These are phyloP conservation scores for Diphasiastrum complanatum DNA, from an alignment of 83 land plant genomes.

Conservation along the genomic window DNA sequence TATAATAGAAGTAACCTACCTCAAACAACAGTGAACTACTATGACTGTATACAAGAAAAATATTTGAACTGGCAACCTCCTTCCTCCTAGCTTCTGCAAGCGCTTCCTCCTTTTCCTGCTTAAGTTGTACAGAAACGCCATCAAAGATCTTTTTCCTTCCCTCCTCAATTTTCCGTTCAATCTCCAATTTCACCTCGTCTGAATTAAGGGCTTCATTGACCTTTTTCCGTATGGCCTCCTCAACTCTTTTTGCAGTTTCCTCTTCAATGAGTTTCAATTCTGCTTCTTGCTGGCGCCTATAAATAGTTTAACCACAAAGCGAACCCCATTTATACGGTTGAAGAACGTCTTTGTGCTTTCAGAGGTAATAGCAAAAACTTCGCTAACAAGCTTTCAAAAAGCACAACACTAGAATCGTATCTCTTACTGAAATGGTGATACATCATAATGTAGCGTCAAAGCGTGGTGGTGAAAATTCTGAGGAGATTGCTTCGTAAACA, in stretches of 20 bases:
- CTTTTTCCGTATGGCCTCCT: constrained; percentile 16
- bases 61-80: neutral
- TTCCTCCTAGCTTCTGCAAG: constrained; percentile 15
- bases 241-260: constrained; percentile 16
- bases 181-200: constrained; percentile 11
- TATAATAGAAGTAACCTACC: no score
- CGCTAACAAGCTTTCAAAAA: no score
- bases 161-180: constrained; percentile 8
- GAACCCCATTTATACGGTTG: no score
- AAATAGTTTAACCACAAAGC: no score
- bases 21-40: no score
- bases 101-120: constrained; percentile 7
- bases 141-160: constrained; percentile 30
- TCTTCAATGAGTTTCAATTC: constrained; percentile 15
- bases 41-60: neutral
- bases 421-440: no score
- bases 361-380: no score
- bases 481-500: no score
- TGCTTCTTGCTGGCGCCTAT: constrained; percentile 19
- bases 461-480: no score
- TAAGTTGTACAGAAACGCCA: constrained; percentile 9
- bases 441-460: no score
- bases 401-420: no score
- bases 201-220: constrained; percentile 14
- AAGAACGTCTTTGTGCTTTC: no score